Conservation (phyloP, 2,329 filamentous ascomycete genomes). For the Aspergillus proliferans region DNA sequence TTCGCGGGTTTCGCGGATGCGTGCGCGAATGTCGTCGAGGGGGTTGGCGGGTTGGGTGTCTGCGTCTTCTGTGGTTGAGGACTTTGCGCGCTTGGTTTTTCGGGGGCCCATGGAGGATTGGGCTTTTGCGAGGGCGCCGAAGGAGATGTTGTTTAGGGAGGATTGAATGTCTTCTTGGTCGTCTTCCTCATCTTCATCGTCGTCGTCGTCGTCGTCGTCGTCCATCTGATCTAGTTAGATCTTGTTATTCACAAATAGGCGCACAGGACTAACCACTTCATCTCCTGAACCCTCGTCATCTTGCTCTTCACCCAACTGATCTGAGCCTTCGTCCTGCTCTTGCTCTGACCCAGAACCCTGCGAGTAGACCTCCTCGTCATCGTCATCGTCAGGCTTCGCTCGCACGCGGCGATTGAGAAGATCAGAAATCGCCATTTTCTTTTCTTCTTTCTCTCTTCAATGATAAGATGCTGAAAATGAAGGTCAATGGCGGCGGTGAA, state of each 20-base stretch:
- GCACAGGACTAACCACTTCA: conserved; percentile 3
- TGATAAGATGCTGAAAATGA: neutral
- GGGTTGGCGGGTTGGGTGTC: conserved; percentile 18
- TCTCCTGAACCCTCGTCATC: conserved; percentile 23
- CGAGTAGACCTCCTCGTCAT: conserved; percentile 37
- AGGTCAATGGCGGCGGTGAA: conserved; percentile 4
- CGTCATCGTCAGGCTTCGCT: conserved; percentile 25
- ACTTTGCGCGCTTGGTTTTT: conserved; percentile 23
- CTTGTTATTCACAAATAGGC: neutral
- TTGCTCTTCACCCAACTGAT: conserved; percentile 6
- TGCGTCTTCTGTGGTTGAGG: conserved; percentile 11
- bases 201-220: conserved; percentile 25
- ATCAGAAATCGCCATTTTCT: conserved; percentile 31
- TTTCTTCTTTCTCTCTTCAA: neutral
- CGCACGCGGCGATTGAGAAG: conserved; percentile 39
- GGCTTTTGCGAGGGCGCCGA: conserved; percentile 83
- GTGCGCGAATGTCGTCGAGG: conserved; percentile 33
- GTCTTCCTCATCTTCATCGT: conserved; percentile 27
- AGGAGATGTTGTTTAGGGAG: conserved; percentile 62
- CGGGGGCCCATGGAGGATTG: conserved; percentile 59
- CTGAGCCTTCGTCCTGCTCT: conserved; percentile 10
- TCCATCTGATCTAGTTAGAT: neutral
- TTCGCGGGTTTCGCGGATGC: conserved; percentile 38
- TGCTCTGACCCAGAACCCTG: conserved; percentile 15
- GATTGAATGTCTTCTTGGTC: conserved; percentile 32